These are phyloP conservation scores for Podospora didyma DNA, from an alignment of 495 filamentous ascomycete genomes.

Conservation along the genomic window DNA sequence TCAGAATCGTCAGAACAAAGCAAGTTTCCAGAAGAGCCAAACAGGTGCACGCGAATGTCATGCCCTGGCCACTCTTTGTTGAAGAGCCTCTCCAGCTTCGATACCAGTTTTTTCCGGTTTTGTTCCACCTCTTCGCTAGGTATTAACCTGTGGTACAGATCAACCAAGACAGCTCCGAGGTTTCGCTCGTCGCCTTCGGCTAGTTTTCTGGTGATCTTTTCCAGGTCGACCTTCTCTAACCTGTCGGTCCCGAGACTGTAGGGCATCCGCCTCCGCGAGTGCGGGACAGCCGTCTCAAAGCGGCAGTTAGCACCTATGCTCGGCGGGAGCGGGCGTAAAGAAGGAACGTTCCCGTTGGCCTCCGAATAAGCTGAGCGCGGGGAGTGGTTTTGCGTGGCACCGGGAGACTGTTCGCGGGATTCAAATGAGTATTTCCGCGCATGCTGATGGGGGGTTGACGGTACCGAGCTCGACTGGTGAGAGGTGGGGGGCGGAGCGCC, in stretches of 20 bases:
- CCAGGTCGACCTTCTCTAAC: constrained; percentile 62
- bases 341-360: constrained; percentile 66
- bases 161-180: constrained; percentile 74
- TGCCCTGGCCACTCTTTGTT: constrained; percentile 88
- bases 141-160: constrained; percentile 78
- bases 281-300: constrained; percentile 63
- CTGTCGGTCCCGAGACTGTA: constrained; percentile 79
- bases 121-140: constrained; percentile 76
- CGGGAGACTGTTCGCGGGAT: constrained; percentile 84
- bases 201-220: constrained; percentile 61
- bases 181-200: constrained; percentile 71
- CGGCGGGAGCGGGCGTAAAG: constrained; percentile 52
- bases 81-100: constrained; percentile 81
- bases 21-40: constrained; percentile 95
- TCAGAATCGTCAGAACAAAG: constrained; percentile 96
- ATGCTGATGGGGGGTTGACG: constrained; percentile 89
- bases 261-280: constrained; percentile 68
- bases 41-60: constrained; percentile 85
- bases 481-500: constrained; percentile 34
- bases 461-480: constrained; percentile 88
- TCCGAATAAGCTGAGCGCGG: constrained; percentile 90
- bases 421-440: constrained; percentile 77
- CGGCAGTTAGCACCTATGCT: constrained; percentile 63
- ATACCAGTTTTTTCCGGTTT: constrained; percentile 68
- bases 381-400: constrained; percentile 68